Percentiles rank a stretch among this genome's conserved stretches.
Conservation (phyloP, 768 basidiomycete species). For the Cyclocybe cylindracea region DNA sequence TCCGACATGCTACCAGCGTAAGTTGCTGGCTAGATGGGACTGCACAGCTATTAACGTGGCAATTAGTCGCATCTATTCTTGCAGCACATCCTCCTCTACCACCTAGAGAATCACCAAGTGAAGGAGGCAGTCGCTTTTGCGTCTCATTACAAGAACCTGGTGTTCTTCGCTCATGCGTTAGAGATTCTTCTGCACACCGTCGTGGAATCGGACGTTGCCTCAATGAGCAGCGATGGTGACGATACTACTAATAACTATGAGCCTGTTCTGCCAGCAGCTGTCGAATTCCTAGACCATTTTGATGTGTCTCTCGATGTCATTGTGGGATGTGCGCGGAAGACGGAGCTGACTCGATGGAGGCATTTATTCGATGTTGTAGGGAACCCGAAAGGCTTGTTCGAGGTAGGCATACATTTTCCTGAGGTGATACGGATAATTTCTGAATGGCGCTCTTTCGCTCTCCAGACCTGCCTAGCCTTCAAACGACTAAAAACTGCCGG, state of each 20-base stretch:
- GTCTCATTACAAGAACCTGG: constrained; percentile 80
- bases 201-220: constrained; percentile 75
- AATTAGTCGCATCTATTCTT: constrained; percentile 91
- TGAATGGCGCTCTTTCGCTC: background rate
- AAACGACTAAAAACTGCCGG: constrained; percentile 84
- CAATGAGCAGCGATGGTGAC: constrained; percentile 32
- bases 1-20: constrained; percentile 89
- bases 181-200: constrained; percentile 95
- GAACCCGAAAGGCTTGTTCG: constrained; percentile 87
- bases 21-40: constrained; percentile 24
- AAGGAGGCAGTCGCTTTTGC: constrained; percentile 86
- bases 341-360: constrained; percentile 89
- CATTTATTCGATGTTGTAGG: constrained; percentile 89
- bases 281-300: constrained; percentile 95
- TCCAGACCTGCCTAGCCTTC: constrained; percentile 71
- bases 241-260: constrained; percentile 18
- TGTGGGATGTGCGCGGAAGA: constrained; percentile 95
- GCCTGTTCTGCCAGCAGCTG: constrained; percentile 61
- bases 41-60: background rate
- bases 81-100: constrained; percentile 85
- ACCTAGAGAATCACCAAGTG: constrained; percentile 64
- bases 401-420: constrained; percentile 47
- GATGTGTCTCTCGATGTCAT: constrained; percentile 90
- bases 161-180: constrained; percentile 91
- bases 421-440: background rate